Percentiles rank a stretch among this genome's conserved stretches.
Evolutionary conservation across 73 alveolate genomes (phyloP).

Genomic region (Paraurostyla sp.): DNA sequence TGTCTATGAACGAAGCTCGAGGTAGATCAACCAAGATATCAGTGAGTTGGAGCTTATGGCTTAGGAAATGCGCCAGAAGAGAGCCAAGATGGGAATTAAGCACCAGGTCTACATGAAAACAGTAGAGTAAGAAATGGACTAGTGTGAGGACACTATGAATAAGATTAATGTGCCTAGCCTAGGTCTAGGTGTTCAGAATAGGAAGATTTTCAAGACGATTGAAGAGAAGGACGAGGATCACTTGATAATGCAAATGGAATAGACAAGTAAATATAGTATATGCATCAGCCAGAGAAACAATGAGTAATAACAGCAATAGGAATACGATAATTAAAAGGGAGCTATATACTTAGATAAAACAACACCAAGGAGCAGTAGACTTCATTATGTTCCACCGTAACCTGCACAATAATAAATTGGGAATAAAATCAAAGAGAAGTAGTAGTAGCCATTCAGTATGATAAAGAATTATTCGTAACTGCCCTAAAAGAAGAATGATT

Average conservation of each 20-base stretch:
- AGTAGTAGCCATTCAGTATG: neutral
- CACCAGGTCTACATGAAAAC: conserved; percentile 18
- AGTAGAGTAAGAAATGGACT: neutral
- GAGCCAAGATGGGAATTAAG: conserved; percentile 5
- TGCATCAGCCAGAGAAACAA: neutral
- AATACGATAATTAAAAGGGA: neutral
- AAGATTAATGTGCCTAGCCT: neutral
- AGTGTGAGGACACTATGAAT: neutral
- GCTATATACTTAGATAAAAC: neutral
- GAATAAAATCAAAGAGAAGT: neutral
- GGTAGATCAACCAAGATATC: neutral
- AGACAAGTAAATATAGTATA: conserved; percentile 19
- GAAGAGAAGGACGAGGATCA: no score
- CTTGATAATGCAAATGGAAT: neutral
- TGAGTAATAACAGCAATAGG: neutral
- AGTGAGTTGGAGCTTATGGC: conserved; percentile 24
- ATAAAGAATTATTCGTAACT: neutral
- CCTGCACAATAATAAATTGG: no score
- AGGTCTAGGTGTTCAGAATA: no score
- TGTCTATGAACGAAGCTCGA: neutral
- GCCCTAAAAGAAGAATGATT: neutral
- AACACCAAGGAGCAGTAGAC: conserved; percentile 45
- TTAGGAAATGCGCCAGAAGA: neutral
- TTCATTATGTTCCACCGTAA: no score
- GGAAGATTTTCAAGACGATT: no score